These are phyloP conservation scores for Larix kaempferi DNA, from an alignment of 75 land plant genomes.

Conservation along the genomic window DNA sequence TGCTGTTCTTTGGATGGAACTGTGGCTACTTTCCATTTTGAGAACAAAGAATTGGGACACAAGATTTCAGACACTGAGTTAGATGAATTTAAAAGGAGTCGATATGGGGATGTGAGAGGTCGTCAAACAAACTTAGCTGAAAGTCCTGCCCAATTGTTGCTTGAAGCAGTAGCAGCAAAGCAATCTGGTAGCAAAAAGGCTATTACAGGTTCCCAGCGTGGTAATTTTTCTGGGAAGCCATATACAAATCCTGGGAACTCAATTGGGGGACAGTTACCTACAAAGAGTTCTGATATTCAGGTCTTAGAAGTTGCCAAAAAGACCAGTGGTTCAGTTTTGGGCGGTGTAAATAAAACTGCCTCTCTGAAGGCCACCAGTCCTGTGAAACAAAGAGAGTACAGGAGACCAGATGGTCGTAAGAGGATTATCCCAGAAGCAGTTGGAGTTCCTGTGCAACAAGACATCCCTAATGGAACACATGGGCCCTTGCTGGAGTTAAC, in stretches of 20 bases:
- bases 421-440: slow-evolving; percentile 97
- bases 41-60: slow-evolving; percentile 82
- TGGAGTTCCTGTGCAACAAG: slow-evolving; percentile 62
- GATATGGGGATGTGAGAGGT: slow-evolving; percentile 89
- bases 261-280: slow-evolving; percentile 15
- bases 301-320: slow-evolving; percentile 35
- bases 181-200: slow-evolving; percentile 44
- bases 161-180: slow-evolving; percentile 66
- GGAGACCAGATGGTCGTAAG: slow-evolving; percentile 92
- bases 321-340: slow-evolving; percentile 21
- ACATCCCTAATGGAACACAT: slow-evolving; percentile 24
- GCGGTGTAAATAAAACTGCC: slow-evolving; percentile 30
- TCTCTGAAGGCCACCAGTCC: slow-evolving; percentile 55
- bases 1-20: slow-evolving; percentile 98
- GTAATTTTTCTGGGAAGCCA: slow-evolving; percentile 27
- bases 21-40: slow-evolving; percentile 89
- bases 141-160: slow-evolving; percentile 65
- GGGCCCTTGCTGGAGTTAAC: slow-evolving; percentile 16
- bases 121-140: slow-evolving; percentile 63
- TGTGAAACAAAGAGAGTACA: slow-evolving; percentile 89
- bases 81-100: slow-evolving; percentile 80
- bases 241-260: slow-evolving; percentile 15
- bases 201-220: slow-evolving; percentile 23
- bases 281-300: slow-evolving; percentile 20
- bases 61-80: slow-evolving; percentile 74